phyloP scores from a whole-genome alignment of 164 flowering plant species.

The Echeveria elegans region DNA sequence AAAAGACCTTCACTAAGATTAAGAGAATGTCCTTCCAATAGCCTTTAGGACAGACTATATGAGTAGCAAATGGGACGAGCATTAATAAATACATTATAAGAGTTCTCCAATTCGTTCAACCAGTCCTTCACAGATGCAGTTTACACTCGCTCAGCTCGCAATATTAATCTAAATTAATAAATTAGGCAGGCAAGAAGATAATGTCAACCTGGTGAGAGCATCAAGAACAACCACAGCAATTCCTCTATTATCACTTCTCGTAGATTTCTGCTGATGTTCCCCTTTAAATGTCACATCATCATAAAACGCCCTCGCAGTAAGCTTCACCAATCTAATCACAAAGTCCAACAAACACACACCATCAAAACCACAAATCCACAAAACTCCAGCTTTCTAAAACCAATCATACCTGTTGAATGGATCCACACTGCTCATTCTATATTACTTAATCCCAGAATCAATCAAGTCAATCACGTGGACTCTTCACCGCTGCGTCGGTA shows the following conservation, averaged over 20 bases:
- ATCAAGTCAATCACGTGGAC: too few species aligned
- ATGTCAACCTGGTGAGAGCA: conserved; percentile 69
- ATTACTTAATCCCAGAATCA: too few species aligned
- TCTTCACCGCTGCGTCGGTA: too few species aligned
- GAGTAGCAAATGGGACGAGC: too few species aligned
- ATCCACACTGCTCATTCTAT: conserved; percentile 18
- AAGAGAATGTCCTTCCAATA: too few species aligned
- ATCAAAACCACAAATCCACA: not conserved
- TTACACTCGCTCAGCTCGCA: too few species aligned
- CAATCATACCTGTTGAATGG: conserved; percentile 25
- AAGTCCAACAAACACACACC: not conserved
- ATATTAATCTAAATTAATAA: too few species aligned
- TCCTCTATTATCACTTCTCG: conserved; percentile 81
- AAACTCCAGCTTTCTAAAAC: not conserved
- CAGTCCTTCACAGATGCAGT: too few species aligned
- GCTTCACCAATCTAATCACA: conserved; percentile 30
- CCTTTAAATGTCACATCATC: conserved; percentile 38
- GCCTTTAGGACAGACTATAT: too few species aligned
- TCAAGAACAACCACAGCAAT: conserved; percentile 93
- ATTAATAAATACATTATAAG: too few species aligned
- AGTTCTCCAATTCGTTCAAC: too few species aligned
- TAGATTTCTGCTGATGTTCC: conserved; percentile 61
- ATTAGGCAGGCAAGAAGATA: not conserved
- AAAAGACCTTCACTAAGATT: too few species aligned
- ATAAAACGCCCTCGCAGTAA: conserved; percentile 39